Base-by-base conservation (phyloP, 2,329 filamentous ascomycete species). In the Aureobasidium sp. region DNA sequence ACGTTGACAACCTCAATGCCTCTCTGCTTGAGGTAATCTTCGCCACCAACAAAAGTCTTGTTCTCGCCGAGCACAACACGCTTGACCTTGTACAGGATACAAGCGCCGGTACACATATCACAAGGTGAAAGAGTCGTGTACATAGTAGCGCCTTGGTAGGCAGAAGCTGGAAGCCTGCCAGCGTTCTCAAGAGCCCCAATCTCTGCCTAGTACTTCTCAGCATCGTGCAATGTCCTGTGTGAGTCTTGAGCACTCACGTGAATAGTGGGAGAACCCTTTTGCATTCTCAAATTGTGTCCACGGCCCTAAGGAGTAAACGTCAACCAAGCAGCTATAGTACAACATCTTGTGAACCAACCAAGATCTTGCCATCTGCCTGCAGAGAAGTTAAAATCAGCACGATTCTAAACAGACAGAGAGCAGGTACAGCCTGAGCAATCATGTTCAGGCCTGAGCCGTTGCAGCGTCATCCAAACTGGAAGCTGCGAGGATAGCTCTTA, bases 71-170 rank as follows among this genome's bases (percentile, higher is more conserved):
- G 84, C 34, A 92, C 88, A 3, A 91, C 87, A 26, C 88, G 82
- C 51, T 82, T 79, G 63, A 92, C 82, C 69, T 87, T 87, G 78
- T 91, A 92, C 64, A 91, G 79, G 64, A 92, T 77, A 69, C 88
- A 91, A 2, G 88, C 87, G 9, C 89, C 88, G 4, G 88, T 90
- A 74, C 87, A 92, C 88, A 91, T 91, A 70, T 90, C 87, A 72
- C 89, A 92, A 0, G 88, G 89, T 2, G 87, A 89, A 7, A 92
- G 78, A 0, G 88, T 91, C 2, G 89, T 92, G 75, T 89, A 92
- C 87, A 92, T 91, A 55, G 64, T 64, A 8, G 57, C 57, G 34
- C 85, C 86, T 66, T 81, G 80, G 73, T 91, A 91, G 6, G 82
- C 81, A 1, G 82, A 83, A 17, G 87, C 87, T 36, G 87, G 85